Conservation (phyloP, 352 stramenopile genomes). For the Ophiocytium majus region DNA sequence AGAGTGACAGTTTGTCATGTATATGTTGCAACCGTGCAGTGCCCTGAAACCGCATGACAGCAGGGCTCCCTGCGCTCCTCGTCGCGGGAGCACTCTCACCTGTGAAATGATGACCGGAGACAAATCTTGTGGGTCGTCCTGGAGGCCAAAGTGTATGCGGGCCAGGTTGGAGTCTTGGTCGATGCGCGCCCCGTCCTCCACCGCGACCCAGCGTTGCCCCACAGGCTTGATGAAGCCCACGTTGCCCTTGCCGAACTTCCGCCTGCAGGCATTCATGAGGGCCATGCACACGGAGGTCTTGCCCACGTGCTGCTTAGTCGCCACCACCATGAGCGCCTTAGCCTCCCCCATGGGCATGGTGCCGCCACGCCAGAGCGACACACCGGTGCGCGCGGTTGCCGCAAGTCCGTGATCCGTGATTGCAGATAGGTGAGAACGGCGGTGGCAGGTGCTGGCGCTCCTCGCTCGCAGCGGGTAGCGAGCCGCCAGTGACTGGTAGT, state of each 20-base stretch:
- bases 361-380: too few species aligned
- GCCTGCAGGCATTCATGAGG: conserved; percentile 22
- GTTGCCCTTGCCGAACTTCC: not conserved
- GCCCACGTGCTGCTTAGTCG: conserved; percentile 77
- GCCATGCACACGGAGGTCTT: conserved; percentile 64
- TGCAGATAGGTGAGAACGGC: too few species aligned
- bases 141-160: conserved; percentile 8
- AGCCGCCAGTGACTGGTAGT: too few species aligned
- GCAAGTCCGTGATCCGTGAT: too few species aligned
- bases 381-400: too few species aligned
- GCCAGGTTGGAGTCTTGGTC: conserved; percentile 12
- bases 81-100: too few species aligned
- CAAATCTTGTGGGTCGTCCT: not conserved
- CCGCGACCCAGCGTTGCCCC: conserved; percentile 24
- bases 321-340: conserved; percentile 64
- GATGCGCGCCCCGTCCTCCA: conserved; percentile 19
- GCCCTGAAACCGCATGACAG: too few species aligned
- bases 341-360: not conserved
- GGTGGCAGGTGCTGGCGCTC: too few species aligned
- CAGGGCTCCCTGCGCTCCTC: too few species aligned
- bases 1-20: too few species aligned
- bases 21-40: too few species aligned
- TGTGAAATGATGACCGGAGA: not conserved
- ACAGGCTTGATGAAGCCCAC: conserved; percentile 55
- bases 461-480: too few species aligned